These are phyloP conservation scores for Fusarium lyarnte DNA, from an alignment of 2,329 filamentous ascomycete genomes.

Conservation along the genomic window DNA sequence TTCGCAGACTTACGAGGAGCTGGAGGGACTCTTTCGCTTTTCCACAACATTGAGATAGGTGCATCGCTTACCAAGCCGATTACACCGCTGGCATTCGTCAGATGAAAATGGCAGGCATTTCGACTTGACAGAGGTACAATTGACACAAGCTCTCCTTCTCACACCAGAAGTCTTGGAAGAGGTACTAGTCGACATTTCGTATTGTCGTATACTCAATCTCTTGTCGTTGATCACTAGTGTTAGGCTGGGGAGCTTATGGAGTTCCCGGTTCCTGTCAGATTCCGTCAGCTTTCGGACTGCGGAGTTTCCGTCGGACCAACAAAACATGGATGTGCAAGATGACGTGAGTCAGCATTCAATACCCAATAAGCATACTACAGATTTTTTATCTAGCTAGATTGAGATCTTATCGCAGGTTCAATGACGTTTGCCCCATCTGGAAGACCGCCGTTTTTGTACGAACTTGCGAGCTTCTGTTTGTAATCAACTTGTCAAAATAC, in stretches of 20 bases:
- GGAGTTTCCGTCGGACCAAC: constrained; percentile 13
- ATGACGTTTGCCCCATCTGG: not conserved
- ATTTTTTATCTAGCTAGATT: not conserved
- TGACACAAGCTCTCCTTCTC: constrained; percentile 23
- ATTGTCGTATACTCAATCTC: not conserved
- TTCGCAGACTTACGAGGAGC: not conserved
- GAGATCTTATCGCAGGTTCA: not conserved
- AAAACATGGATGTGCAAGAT: not conserved
- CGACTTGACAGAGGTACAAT: constrained; percentile 24
- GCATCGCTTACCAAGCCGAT: constrained; percentile 17
- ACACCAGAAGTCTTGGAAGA: not conserved
- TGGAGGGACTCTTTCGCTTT: constrained; percentile 14
- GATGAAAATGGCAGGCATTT: constrained; percentile 23
- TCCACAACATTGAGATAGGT: constrained; percentile 13
- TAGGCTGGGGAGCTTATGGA: not conserved
- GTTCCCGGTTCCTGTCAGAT: not conserved
- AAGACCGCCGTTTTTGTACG: too few relatives aligned
- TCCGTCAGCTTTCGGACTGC: not conserved
- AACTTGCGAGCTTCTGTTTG: not conserved
- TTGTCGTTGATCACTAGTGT: not conserved
- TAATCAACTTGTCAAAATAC: not conserved
- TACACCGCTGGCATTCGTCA: constrained; percentile 25
- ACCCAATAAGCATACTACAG: not conserved
- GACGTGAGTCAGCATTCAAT: constrained; percentile 3
- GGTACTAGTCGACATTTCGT: not conserved